phyloP scores from a whole-genome alignment of 1,284 basidiomycete genomes.

The Heliocybe sulcata region DNA sequence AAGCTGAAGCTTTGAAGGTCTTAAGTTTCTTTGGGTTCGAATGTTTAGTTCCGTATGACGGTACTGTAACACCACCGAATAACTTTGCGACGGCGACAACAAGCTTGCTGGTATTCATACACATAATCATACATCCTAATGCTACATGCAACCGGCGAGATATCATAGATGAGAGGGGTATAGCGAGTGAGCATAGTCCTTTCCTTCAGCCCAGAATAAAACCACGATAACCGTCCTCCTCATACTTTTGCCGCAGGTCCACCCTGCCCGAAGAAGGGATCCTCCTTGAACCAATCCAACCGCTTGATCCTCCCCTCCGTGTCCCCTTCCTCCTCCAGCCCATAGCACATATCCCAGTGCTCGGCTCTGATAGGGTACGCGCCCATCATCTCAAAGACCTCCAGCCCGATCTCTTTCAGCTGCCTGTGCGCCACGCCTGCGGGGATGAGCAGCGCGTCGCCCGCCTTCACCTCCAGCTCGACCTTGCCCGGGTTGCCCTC shows the following conservation, averaged over 20 bases:
- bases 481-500: constrained; percentile 25
- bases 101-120: background rate
- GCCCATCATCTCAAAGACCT: constrained; percentile 32
- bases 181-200: background rate
- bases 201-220: background rate
- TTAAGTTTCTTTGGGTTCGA: no score
- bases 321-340: constrained; percentile 19
- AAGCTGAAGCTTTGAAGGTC: no score
- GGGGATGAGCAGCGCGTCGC: constrained; percentile 34
- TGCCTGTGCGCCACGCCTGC: constrained; percentile 32
- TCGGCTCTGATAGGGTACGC: constrained; percentile 26
- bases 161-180: background rate
- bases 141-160: background rate
- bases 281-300: constrained; percentile 28
- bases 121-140: background rate
- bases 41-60: no score
- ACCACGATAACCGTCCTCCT: background rate
- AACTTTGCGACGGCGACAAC: background rate
- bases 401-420: constrained; percentile 16
- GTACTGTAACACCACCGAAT: no score
- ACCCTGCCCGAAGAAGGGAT: constrained; percentile 32
- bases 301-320: constrained; percentile 20
- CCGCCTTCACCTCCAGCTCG: constrained; percentile 20
- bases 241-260: constrained; percentile 20
- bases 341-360: constrained; percentile 34